These are phyloP conservation scores for Suhomyces sp. DNA, from an alignment of 805 yeast species.

Conservation along the genomic window DNA sequence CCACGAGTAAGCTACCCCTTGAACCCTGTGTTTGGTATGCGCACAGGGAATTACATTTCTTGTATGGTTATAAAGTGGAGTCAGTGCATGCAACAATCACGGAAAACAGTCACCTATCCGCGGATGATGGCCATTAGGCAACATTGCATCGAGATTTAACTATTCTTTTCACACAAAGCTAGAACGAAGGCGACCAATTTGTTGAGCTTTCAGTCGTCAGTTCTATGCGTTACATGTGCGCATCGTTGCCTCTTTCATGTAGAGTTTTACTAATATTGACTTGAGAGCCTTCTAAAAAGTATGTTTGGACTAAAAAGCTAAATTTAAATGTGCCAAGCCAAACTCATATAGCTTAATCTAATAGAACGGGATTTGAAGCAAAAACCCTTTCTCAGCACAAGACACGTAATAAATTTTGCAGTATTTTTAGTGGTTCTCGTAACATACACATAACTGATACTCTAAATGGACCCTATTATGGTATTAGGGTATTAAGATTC, in stretches of 20 bases:
- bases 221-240: background rate
- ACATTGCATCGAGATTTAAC: background rate
- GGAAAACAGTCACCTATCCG: background rate
- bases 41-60: background rate
- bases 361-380: background rate
- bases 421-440: background rate
- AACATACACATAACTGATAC: background rate
- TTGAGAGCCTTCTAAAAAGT: background rate
- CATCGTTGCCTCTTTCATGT: background rate
- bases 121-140: background rate
- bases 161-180: background rate
- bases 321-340: background rate
- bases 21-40: background rate
- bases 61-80: background rate
- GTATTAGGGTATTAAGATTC: background rate
- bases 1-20: background rate
- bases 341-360: background rate
- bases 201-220: background rate
- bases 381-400: background rate
- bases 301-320: background rate
- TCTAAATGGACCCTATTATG: background rate
- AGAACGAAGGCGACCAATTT: background rate
- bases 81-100: background rate
- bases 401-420: background rate
- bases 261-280: background rate